Percentiles rank a stretch among this genome's conserved stretches.
Evolutionary conservation across 1,284 basidiomycete species (phyloP).

Genomic region (Meira nashicola): DNA sequence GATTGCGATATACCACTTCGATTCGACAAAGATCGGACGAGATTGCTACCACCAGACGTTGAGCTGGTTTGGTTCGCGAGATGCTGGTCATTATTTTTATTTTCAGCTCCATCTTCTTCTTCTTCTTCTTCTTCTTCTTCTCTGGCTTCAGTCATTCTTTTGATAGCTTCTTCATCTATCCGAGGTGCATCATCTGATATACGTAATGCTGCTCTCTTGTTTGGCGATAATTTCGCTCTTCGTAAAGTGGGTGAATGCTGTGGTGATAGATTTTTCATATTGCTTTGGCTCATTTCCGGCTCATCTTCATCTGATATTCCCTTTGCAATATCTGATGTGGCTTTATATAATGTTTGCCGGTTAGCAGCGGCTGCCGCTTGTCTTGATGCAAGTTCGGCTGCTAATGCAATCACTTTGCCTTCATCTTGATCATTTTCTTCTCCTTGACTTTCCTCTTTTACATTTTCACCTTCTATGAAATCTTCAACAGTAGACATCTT

Average conservation of each 20-base stretch:
- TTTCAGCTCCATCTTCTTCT: neutral
- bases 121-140: neutral
- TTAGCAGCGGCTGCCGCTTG: neutral
- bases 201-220: neutral
- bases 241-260: neutral
- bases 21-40: neutral
- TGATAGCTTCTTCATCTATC: slow-evolving; percentile 1
- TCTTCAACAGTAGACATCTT: no score
- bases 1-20: neutral
- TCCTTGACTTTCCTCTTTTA: neutral
- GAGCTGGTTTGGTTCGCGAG: neutral
- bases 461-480: no score
- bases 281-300: neutral
- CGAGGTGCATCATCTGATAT: neutral
- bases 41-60: neutral
- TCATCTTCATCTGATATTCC: neutral
- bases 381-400: slow-evolving; percentile 2
- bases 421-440: neutral
- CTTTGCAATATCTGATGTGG: neutral
- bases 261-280: neutral
- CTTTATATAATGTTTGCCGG: neutral
- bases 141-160: neutral
- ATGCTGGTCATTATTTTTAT: neutral
- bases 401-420: neutral
- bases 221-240: neutral